phyloP scores from a whole-genome alignment of 495 filamentous ascomycete genomes.

The Neurospora sp. region DNA sequence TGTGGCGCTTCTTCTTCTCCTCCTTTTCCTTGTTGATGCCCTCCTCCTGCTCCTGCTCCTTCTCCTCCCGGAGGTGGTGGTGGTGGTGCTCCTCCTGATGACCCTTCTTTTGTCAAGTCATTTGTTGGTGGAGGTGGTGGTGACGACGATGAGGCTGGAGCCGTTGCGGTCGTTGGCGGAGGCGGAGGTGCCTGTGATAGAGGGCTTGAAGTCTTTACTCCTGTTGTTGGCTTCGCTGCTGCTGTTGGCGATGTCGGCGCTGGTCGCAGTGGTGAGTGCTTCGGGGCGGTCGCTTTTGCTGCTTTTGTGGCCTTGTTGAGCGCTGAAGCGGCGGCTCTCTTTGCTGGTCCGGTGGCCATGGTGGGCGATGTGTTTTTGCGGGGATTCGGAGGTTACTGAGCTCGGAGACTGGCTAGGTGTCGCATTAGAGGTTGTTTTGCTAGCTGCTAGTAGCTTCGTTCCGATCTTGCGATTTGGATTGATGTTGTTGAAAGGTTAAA shows the following conservation, averaged over 20 bases:
- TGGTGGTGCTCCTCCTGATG: neutral
- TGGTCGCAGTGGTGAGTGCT: neutral
- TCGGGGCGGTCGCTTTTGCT: neutral
- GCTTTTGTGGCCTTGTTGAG: neutral
- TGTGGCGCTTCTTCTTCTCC: neutral
- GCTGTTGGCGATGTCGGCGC: neutral
- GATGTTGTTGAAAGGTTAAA: neutral
- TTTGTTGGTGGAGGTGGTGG: neutral
- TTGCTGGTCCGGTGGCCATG: neutral
- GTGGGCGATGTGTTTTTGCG: neutral
- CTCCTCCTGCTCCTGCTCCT: neutral
- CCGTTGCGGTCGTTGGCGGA: neutral
- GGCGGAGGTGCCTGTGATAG: neutral
- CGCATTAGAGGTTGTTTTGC: neutral
- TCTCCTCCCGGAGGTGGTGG: neutral
- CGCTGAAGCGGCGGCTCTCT: neutral
- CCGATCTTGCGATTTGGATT: neutral
- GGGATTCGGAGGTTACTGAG: neutral
- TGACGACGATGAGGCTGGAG: neutral
- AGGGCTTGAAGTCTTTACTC: neutral
- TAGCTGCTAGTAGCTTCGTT: neutral
- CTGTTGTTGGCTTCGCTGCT: neutral
- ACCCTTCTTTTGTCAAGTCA: neutral
- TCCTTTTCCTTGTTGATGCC: neutral
- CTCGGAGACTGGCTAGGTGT: neutral